Percentiles rank a stretch among this genome's conserved stretches.
phyloP scores from a whole-genome alignment of 2,329 filamentous ascomycete genomes.

The Claviceps sp. region DNA sequence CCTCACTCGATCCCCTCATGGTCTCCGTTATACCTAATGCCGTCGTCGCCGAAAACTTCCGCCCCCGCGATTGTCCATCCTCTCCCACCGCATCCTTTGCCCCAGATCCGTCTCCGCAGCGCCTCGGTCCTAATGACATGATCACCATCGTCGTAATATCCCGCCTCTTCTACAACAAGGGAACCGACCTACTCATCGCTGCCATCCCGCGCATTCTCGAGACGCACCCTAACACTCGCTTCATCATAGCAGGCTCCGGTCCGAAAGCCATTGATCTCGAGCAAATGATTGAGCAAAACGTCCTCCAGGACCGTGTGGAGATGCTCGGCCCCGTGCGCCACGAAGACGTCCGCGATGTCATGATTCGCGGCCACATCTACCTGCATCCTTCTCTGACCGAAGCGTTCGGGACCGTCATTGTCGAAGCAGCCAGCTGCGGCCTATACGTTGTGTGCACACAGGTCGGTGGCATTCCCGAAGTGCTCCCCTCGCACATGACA shows the following conservation, averaged over 20 bases:
- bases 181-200: constrained; percentile 90
- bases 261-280: constrained; percentile 96
- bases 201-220: constrained; percentile 87
- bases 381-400: constrained; percentile 91
- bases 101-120: constrained; percentile 43
- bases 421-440: constrained; percentile 91
- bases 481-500: constrained; percentile 92
- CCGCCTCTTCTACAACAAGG: constrained; percentile 96
- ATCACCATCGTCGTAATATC: constrained; percentile 97
- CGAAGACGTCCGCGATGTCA: constrained; percentile 93
- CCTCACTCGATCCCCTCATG: constrained; percentile 89
- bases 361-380: constrained; percentile 94
- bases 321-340: constrained; percentile 87
- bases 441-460: constrained; percentile 94
- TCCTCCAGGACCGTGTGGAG: constrained; percentile 84
- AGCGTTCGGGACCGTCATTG: constrained; percentile 94
- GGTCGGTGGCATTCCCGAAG: constrained; percentile 93
- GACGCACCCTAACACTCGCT: constrained; percentile 81
- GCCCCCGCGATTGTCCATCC: constrained; percentile 40
- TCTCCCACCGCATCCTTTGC: constrained; percentile 21
- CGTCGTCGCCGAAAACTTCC: constrained; percentile 91
- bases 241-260: constrained; percentile 90
- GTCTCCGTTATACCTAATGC: constrained; percentile 97
- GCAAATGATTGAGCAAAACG: constrained; percentile 93
- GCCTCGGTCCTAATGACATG: constrained; percentile 67